A percentile compares a stretch with the other conserved stretches of the same genome.
Conservation (phyloP, 495 filamentous ascomycete genomes). For the Tuber calosporum region DNA sequence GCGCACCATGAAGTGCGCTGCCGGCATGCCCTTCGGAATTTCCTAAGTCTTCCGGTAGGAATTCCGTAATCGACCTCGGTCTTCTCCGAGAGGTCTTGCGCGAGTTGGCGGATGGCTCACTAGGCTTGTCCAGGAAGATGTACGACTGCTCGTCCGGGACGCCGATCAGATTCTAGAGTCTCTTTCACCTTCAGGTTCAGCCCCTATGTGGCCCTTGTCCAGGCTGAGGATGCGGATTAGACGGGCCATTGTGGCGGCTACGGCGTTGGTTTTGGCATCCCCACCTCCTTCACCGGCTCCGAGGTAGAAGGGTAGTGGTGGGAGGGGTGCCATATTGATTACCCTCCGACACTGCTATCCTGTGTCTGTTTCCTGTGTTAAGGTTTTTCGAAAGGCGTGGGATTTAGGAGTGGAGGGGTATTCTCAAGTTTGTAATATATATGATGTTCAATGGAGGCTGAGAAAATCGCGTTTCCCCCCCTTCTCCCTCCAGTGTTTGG, state of each 20-base stretch:
- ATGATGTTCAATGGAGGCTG: not conserved
- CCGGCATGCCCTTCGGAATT: not conserved
- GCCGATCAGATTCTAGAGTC: not conserved
- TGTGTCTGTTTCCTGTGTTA: not conserved
- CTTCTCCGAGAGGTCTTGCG: not conserved
- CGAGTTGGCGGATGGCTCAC: not conserved
- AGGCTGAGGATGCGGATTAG: not conserved
- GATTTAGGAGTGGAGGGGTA: not conserved
- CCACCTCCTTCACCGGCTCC: not conserved
- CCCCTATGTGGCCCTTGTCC: not conserved
- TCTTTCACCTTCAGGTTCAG: not conserved
- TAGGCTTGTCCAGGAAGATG: not conserved
- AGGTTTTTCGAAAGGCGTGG: not conserved
- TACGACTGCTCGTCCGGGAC: not conserved
- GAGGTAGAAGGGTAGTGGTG: not conserved
- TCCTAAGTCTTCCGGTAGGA: not conserved
- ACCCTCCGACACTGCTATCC: not conserved
- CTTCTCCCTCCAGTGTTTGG: not conserved
- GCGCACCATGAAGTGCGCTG: not conserved
- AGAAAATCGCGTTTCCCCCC: not conserved
- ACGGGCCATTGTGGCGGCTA: not conserved
- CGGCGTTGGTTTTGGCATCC: not conserved
- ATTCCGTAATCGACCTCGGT: not conserved
- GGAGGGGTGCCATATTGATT: not conserved
- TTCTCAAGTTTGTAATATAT: not conserved